These are phyloP conservation scores for Tilletia setariae DNA, from an alignment of 1,284 basidiomycete genomes.

Conservation along the genomic window DNA sequence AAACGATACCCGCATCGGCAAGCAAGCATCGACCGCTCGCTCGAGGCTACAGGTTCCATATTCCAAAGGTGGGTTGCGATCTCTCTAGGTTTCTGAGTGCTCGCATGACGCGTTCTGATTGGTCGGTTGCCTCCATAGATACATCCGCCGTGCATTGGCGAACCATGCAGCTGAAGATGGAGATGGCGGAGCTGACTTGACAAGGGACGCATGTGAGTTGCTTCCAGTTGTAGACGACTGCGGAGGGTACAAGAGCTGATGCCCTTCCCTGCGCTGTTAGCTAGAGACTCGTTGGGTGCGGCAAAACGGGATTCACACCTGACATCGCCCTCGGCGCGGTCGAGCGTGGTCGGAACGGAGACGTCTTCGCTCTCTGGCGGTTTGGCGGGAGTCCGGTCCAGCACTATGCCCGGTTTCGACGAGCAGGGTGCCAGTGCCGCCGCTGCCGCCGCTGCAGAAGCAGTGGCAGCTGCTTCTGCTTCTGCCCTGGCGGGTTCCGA, in stretches of 20 bases:
- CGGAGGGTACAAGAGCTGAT: neutral
- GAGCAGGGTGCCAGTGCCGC: no score
- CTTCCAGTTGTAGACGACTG: neutral
- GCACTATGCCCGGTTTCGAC: neutral
- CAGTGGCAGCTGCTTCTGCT: neutral
- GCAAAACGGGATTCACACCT: constrained; percentile 4
- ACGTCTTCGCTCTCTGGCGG: neutral
- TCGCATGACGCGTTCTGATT: no score
- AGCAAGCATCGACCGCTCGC: constrained; percentile 65
- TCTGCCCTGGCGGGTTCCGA: neutral
- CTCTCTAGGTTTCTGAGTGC: neutral
- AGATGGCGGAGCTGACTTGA: constrained; percentile 55
- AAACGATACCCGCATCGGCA: constrained; percentile 87
- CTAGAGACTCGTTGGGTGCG: neutral
- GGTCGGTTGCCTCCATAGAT: no score
- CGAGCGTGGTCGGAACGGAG: constrained; percentile 10
- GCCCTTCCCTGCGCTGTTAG: neutral
- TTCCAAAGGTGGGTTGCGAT: constrained; percentile 48
- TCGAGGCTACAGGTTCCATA: constrained; percentile 56
- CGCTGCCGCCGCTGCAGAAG: no score
- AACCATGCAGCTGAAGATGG: constrained; percentile 74
- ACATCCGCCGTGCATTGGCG: constrained; percentile 56
- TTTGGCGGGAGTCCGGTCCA: neutral
- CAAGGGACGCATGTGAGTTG: constrained; percentile 5
- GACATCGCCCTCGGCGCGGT: neutral